A percentile compares a stretch with the other conserved stretches of the same genome.
phyloP scores from a whole-genome alignment of 768 basidiomycete genomes.

The Infundibulicybe gibba region DNA sequence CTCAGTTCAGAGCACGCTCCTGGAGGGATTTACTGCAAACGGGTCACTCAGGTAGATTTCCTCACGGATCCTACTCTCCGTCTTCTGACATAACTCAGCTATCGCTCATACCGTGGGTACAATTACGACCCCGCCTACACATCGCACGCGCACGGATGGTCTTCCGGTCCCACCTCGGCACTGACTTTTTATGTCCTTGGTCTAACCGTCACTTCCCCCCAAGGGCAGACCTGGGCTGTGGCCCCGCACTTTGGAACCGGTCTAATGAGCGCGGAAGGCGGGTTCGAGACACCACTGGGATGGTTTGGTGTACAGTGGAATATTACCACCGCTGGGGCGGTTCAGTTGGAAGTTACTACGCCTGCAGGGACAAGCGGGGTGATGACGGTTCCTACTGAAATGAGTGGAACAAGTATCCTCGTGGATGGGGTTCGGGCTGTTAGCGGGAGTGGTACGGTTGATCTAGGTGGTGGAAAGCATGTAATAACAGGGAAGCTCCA shows the following conservation, averaged over 20 bases:
- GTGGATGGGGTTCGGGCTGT: conserved; percentile 4
- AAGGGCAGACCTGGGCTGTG: conserved; percentile 45
- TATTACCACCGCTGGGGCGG: conserved; percentile 8
- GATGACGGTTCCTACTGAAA: conserved; percentile 19
- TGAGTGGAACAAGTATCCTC: conserved; percentile 4
- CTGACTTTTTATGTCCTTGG: conserved; percentile 56
- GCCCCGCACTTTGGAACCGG: conserved; percentile 41
- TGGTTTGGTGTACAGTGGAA: conserved; percentile 48
- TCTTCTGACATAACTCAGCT: conserved; percentile 24
- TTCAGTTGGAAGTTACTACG: conserved; percentile 19
- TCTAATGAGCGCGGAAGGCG: conserved; percentile 40
- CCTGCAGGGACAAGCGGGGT: conserved; percentile 27
- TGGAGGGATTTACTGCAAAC: conserved; percentile 57
- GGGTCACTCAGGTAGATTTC: conserved; percentile 45
- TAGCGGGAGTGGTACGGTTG: not conserved
- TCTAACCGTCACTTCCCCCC: conserved; percentile 42
- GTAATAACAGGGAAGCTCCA: not conserved
- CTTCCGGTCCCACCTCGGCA: conserved; percentile 53
- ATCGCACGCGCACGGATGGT: conserved; percentile 61
- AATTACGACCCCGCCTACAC: conserved; percentile 56
- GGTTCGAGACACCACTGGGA: conserved; percentile 50
- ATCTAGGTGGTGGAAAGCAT: not conserved
- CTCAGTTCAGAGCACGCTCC: conserved; percentile 51
- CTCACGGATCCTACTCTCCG: not conserved
- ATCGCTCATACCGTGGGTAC: conserved; percentile 51